Evolutionary conservation across 2,329 filamentous ascomycete genomes (phyloP).

Genomic region (Coniochaeta prunicola): DNA sequence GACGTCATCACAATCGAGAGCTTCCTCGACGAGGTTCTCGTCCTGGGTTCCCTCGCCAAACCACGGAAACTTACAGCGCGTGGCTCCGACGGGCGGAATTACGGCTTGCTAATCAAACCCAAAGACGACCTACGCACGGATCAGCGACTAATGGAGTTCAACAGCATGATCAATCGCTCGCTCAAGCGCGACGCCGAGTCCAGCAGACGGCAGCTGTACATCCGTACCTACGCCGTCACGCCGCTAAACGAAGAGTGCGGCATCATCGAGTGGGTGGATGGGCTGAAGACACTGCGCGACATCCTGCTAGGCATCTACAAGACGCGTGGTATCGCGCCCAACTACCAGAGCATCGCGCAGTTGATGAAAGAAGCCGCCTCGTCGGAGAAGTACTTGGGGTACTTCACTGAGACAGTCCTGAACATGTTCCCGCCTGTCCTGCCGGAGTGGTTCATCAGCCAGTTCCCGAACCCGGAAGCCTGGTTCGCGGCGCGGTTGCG

Average conservation of each 20-base stretch:
- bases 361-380: constrained; percentile 57
- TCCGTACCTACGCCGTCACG: constrained; percentile 95
- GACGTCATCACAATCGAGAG: constrained; percentile 76
- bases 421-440: constrained; percentile 73
- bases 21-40: constrained; percentile 82
- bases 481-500: constrained; percentile 87
- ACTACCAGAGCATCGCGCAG: constrained; percentile 61
- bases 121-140: constrained; percentile 98
- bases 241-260: constrained; percentile 97
- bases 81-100: constrained; percentile 81
- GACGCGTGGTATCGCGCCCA: constrained; percentile 60
- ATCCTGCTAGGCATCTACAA: constrained; percentile 76
- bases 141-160: constrained; percentile 98
- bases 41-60: constrained; percentile 85
- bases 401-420: constrained; percentile 63
- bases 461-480: constrained; percentile 83
- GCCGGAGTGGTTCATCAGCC: constrained; percentile 90
- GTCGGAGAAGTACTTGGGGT: constrained; percentile 50
- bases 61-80: constrained; percentile 83
- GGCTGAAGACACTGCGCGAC: constrained; percentile 87
- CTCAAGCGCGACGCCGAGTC: constrained; percentile 88
- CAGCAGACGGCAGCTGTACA: constrained; percentile 83
- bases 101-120: constrained; percentile 91
- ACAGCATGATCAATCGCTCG: constrained; percentile 93
- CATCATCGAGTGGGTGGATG: constrained; percentile 97